phyloP scores from a whole-genome alignment of 2,329 filamentous ascomycete species.

The Pestalotiopsis sp. region DNA sequence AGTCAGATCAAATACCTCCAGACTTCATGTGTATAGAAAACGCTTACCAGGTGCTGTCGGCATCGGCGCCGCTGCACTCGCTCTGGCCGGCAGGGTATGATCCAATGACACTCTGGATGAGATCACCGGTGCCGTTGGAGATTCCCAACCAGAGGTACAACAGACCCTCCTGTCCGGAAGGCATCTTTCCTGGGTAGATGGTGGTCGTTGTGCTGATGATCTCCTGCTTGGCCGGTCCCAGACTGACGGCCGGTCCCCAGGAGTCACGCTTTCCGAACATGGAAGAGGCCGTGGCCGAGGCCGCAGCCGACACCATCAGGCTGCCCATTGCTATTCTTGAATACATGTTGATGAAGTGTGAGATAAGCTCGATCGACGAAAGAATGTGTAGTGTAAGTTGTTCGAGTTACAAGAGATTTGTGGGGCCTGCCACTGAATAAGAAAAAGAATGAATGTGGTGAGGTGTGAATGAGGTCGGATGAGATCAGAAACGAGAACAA shows the following conservation, averaged over 20 bases:
- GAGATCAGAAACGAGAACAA: neutral
- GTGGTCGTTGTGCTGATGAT: conserved; percentile 26
- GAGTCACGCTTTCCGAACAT: conserved; percentile 18
- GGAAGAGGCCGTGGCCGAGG: conserved; percentile 10
- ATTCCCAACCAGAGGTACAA: conserved; percentile 30
- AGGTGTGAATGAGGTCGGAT: neutral
- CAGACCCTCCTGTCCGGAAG: conserved; percentile 23
- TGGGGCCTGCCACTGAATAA: neutral
- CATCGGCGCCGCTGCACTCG: conserved; percentile 23
- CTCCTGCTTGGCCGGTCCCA: conserved; percentile 23
- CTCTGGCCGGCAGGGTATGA: conserved; percentile 25
- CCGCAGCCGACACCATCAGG: conserved; percentile 13
- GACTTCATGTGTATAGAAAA: neutral
- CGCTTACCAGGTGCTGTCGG: conserved; percentile 17
- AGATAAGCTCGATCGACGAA: neutral
- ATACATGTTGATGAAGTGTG: neutral
- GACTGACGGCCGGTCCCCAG: conserved; percentile 25
- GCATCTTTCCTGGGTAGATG: conserved; percentile 28
- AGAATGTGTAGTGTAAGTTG: neutral
- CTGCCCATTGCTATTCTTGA: neutral
- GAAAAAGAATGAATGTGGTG: conserved; percentile 1
- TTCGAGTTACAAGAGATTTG: neutral
- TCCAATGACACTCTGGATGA: conserved; percentile 18
- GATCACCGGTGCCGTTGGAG: conserved; percentile 26
- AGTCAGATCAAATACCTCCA: neutral